Evolutionary conservation across 2,329 filamentous ascomycete genomes (phyloP), one percentile per base, ranked within the genome.

Genomic region (Paecilomyces sp.): DNA sequence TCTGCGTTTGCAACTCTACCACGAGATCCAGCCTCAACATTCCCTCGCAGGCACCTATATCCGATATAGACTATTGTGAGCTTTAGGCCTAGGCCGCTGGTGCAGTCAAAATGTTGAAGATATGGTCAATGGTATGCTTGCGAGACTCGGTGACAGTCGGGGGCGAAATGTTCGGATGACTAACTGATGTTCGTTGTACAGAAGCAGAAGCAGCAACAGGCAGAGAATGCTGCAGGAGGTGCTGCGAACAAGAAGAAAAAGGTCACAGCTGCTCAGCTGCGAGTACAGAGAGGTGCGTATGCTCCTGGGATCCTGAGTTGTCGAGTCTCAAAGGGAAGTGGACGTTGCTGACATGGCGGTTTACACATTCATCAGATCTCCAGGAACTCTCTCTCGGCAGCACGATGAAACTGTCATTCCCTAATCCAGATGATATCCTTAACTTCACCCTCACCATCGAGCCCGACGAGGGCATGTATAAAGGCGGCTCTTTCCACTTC

Each of bases 231-330:
- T 67, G 91, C 92, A 70, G 91, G 90, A 60, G 88, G 89, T 66
- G 85, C 83, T 34, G 82, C 86, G 53, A 88, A 87, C 58, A 96
- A 92, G 81, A 97, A 97, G 85, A 97, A 97, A 85, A 97, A 97
- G 83, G 92, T 99, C 65, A 97, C 94, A 24, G 91, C 94, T 18
- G 94, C 94, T 58, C 92, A 97, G 79, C 81, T 97, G 64, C 89
- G 94, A 62, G 92, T 97, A 62, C 94, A 97, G 78, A 96, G 96
- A 85, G 94, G 93, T 95, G 79, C 58, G 72, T 69, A 57, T 56
- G 5, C 24, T 53, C 28, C 33, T 28, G 25, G 25, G 25, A 2
- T 8, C 22, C 31, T 60, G 6, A 24, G n/a, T 24, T 12, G 47
- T 52, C 28, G 15, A 34, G 18, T 13, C n/a, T n/a, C 18, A 30